phyloP scores from a whole-genome alignment of 2,329 filamentous ascomycete species.

The Didymellaceae sp. region DNA sequence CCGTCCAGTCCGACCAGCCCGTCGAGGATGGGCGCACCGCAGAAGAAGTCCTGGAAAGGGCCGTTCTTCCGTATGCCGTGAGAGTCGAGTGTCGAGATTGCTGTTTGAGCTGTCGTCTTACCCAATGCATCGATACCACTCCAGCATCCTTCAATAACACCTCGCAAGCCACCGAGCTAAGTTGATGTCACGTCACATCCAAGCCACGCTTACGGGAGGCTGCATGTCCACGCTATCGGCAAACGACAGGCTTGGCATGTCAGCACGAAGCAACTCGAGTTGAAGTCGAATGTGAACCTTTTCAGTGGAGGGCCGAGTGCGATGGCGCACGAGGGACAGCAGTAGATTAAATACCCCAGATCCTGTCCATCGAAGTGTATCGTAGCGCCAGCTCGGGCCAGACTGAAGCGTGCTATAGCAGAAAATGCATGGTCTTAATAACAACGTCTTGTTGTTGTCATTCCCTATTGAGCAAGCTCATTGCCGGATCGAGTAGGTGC shows the following conservation, averaged over 20 bases:
- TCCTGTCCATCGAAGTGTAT: background rate
- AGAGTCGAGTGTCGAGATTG: slow-evolving; percentile 4
- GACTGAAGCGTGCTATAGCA: slow-evolving; percentile 4
- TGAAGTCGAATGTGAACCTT: background rate
- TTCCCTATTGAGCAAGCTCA: slow-evolving; percentile 17
- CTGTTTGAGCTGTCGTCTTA: background rate
- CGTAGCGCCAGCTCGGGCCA: background rate
- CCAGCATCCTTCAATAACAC: too few species aligned
- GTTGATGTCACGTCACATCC: slow-evolving; percentile 5
- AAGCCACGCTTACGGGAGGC: slow-evolving; percentile 1
- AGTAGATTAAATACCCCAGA: slow-evolving; percentile 8
- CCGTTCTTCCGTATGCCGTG: slow-evolving; percentile 41
- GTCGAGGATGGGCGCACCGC: background rate
- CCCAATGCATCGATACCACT: background rate
- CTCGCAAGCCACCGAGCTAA: too few species aligned
- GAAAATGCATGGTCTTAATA: slow-evolving; percentile 12
- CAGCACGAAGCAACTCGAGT: background rate
- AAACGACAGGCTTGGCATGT: slow-evolving; percentile 1
- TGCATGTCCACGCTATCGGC: background rate
- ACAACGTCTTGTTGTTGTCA: background rate
- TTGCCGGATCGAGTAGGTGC: slow-evolving; percentile 31
- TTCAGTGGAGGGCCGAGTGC: background rate
- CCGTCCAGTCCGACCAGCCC: slow-evolving; percentile 15
- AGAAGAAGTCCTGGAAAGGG: slow-evolving; percentile 40
- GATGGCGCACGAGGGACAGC: slow-evolving; percentile 4